Base-by-base conservation (phyloP, 768 basidiomycete genomes). In the Suillus clintonianus region DNA sequence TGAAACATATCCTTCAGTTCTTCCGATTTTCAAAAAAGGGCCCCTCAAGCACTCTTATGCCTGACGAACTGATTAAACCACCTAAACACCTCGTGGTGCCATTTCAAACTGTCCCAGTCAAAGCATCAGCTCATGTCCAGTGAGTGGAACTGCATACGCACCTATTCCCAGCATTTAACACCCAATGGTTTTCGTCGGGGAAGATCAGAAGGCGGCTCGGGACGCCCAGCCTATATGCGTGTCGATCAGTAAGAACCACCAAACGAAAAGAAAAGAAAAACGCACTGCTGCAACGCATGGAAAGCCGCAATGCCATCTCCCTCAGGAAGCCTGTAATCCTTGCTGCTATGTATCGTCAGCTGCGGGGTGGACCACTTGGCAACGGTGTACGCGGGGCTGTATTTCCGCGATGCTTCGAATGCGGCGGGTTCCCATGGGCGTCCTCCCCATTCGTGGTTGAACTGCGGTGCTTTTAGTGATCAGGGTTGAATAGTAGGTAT, bases 111-210 rank as follows among this genome's bases (percentile, higher is more conserved):
- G 69, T 39, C 15, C 47, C 34, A 62, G 55, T 15, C 15, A 51
- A 48, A 55, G 37, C 17, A 27, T 57, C 14, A 27, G 37, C 22
- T 56, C 15, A 43, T 37, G 62, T n/a, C 45, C 1, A 19, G 34
- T 19, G 6, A 24, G 8, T n/a, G 45, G n/a, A 50, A 57, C 22
- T 5, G 62, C 39, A 1, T 37, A 67, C 80, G 36, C 32, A 86
- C 87, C 87, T 91, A 68, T 93, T 93, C 60, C 87, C 89, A 64
- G 89, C 90, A 61, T 91, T 84, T 65, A 92, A 69, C 30, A 94
- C 94, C 95, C 95, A 95, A 72, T 97, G 95, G 67, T 95, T 97
- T 77, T 97, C 95, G 67, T 91, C 87, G 0, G 93, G 92, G 83
- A 95, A 95, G 64, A 94, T 83, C 13, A 95, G 85, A 30, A 95